Conservation (phyloP, 345 rosid species). For the Aquilaria malaccensis region DNA sequence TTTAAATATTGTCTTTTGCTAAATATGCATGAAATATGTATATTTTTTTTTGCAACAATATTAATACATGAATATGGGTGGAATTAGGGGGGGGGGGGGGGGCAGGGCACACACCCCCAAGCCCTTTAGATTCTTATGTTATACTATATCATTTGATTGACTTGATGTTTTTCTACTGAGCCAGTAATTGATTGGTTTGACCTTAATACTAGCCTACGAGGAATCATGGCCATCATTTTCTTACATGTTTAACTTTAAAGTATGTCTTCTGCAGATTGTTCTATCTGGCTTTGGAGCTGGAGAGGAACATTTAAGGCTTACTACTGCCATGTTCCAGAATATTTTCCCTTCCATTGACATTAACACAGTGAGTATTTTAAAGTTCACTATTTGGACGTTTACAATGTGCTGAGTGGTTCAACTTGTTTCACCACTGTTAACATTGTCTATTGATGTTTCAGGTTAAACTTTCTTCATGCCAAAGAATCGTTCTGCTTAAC, state of each 20-base stretch:
- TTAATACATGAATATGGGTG: no score
- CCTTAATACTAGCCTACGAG: no score
- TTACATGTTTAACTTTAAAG: background rate
- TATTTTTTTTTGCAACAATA: no score
- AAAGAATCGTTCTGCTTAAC: constrained; percentile 81
- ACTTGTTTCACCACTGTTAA: constrained; percentile 11
- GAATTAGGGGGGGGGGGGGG: no score
- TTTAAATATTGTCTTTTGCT: no score
- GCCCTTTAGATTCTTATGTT: no score
- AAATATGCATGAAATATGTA: no score
- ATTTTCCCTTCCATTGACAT: constrained; percentile 90
- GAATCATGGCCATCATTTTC: no score
- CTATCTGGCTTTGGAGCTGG: constrained; percentile 87
- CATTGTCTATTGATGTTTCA: constrained; percentile 32
- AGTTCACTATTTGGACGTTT: constrained; percentile 4
- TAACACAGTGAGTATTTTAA: constrained; percentile 61
- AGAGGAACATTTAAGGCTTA: constrained; percentile 81
- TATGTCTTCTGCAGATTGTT: constrained; percentile 55
- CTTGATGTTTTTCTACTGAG: no score
- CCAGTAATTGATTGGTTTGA: no score
- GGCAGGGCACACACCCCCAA: no score
- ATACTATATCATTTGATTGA: no score
- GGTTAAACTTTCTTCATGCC: constrained; percentile 94
- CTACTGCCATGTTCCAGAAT: constrained; percentile 89
- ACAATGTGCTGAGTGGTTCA: background rate